Evolutionary conservation across 83 land plant species (phyloP), one percentile per base, ranked within the genome.

Genomic region (Diphasiastrum complanatum): DNA sequence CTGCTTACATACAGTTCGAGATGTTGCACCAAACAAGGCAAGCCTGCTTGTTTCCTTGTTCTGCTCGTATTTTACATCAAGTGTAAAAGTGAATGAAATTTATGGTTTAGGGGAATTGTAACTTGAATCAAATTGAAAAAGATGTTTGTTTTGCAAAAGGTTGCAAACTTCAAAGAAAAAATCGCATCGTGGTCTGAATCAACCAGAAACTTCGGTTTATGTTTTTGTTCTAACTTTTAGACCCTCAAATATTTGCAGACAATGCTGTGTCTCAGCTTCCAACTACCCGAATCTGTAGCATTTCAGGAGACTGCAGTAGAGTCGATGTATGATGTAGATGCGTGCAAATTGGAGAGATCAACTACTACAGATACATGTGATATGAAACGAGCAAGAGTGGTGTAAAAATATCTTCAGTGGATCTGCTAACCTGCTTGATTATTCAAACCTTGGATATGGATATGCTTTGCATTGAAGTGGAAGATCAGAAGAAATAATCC

Each of bases 1-100:
- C 31, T 23, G 33, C 8, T 22, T 70, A 25, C 64, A 38, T 31
- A 43, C 45, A 26, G 73, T 70, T 23, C 73, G 73, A 16, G 68
- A 52, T 43, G 73, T 70, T 30, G 73, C 73, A 3, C 73, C 73
- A 23, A 63, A 70, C 33, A 70, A 70, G 73, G 73, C 64, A 65
- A 24, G 1, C 49, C 29, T 32, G 35, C 33, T 5, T 59, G 51
- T 10, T 35, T 36, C 19, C 49, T 20, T 34, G 51, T 31, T 59
- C 31, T 3, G 8, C 31, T 27, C 12, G 18, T 5, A 53, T 20
- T 3, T 26, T 5, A 18, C 51, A 5, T 47, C 5, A 5, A 59
- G 6, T 3, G 50, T 16, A 20, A 18, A 36, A 36, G 16, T n/a
- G 25, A 35, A 61, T 2, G 16, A 2, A 33, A 45, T 61, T 5